Percentiles rank a stretch among this genome's conserved stretches.
Evolutionary conservation across 345 rosid genomes (phyloP).

Genomic region (Gossypioides kirkii): DNA sequence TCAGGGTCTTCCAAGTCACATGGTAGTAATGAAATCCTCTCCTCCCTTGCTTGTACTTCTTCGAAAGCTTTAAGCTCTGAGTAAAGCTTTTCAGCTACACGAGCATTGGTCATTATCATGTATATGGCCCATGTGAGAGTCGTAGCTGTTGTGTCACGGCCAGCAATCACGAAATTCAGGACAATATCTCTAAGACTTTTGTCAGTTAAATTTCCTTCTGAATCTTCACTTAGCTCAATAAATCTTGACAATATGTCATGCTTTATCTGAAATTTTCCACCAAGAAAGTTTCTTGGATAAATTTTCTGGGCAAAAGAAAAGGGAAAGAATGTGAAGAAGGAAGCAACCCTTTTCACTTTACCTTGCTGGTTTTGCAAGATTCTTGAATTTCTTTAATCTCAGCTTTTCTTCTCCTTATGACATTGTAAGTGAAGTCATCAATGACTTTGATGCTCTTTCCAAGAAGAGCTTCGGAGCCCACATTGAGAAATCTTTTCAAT

Average conservation of each 20-base stretch:
- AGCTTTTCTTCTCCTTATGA: slow-evolving; percentile 1
- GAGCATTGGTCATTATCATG: slow-evolving; percentile 56
- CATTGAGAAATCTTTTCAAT: slow-evolving; percentile 58
- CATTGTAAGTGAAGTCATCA: slow-evolving; percentile 11
- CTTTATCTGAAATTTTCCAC: slow-evolving; percentile 43
- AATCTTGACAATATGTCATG: slow-evolving; percentile 81
- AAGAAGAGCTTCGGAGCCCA: slow-evolving; percentile 86
- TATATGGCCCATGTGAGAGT: slow-evolving; percentile 91
- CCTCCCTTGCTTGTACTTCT: slow-evolving; percentile 53
- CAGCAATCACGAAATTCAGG: slow-evolving; percentile 88
- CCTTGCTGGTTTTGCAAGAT: slow-evolving; percentile 37
- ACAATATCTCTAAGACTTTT: slow-evolving; percentile 81
- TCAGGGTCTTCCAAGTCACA: slow-evolving; percentile 34
- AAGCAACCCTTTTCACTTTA: not conserved
- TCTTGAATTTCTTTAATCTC: slow-evolving; percentile 21
- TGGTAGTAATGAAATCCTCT: slow-evolving; percentile 31
- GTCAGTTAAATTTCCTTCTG: slow-evolving; percentile 39
- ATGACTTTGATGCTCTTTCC: slow-evolving; percentile 60
- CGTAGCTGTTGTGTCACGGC: slow-evolving; percentile 95
- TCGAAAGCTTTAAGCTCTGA: slow-evolving; percentile 61
- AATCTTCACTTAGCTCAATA: slow-evolving; percentile 70
- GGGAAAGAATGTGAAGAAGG: not conserved
- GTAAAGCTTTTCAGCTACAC: slow-evolving; percentile 65
- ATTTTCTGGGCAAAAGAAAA: not conserved
- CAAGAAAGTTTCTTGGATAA: slow-evolving; percentile 8